Evolutionary conservation across 768 basidiomycete genomes (phyloP), one percentile per base, ranked within the genome.

Genomic region (Lentinula sp.): DNA sequence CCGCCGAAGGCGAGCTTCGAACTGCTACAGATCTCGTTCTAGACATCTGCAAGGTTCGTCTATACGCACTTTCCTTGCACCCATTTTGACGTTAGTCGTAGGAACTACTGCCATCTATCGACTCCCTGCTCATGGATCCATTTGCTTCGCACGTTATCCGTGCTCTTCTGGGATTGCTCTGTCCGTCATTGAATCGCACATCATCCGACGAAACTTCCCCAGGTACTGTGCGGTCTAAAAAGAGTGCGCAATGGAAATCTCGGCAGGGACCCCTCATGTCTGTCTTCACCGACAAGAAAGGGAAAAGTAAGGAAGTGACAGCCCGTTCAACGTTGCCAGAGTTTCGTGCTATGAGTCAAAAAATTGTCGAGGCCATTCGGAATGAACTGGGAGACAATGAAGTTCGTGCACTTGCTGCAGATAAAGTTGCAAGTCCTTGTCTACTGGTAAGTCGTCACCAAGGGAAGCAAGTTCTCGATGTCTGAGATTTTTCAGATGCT

Each of bases 61-160:
- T 48, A 31, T n/a, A 9, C 6, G 34, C 37, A 42, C 58, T 34
- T 60, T 43, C 51, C 39, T 57, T 34, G 6, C 51, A 49, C 11
- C 40, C 42, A 45, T 51, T 46, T 53, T 46, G 16, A 21, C 21
- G 40, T 2, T 28, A 21, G 16, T 35, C 59, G 2, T 60, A 94
- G 88, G 93, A 95, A 80, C 68, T 98, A 37, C 67, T 85, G 1
- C 85, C 88, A 0, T 71, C 73, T 3, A 76, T 95, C 37, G 71
- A 84, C 0, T 75, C 78, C 7, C 81, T 95, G 48, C 74, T 96
- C 43, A 85, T 88, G 76, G 87, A 96, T 66, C 87, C 89, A 35
- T 96, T 94, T 67, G 94, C 89, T 39, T 95, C 96, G 0, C 96
- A 98, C 65, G 91, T 95, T 46, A 65, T 96, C 50, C 88, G 95